A percentile compares a stretch with the other conserved stretches of the same genome.
phyloP scores from a whole-genome alignment of 192 early-diverging fungal genomes.

The Linderina pennispora region DNA sequence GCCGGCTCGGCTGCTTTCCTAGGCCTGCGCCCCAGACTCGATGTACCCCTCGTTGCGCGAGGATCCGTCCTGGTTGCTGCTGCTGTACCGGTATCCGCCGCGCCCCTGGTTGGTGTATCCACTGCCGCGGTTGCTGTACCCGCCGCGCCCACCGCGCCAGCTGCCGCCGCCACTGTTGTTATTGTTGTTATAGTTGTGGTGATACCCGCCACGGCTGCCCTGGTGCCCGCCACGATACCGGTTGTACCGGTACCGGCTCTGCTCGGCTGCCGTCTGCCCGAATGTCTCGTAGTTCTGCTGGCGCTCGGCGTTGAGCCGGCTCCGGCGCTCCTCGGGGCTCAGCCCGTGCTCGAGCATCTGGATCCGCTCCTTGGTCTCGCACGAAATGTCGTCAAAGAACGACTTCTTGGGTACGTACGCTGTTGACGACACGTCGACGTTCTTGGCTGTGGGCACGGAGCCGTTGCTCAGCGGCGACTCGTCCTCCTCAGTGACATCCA shows the following conservation, averaged over 20 bases:
- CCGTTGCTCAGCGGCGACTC: not conserved
- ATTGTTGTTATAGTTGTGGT: conserved; percentile 17
- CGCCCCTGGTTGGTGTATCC: conserved; percentile 21
- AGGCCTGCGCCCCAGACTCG: conserved; percentile 4
- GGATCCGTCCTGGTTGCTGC: conserved; percentile 17
- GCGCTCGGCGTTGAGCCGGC: conserved; percentile 79
- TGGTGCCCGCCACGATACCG: conserved; percentile 46
- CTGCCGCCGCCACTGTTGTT: conserved; percentile 8
- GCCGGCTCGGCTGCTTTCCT: too few species aligned
- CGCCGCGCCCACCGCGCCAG: conserved; percentile 33
- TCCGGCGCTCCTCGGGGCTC: conserved; percentile 60
- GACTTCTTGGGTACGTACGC: conserved; percentile 76
- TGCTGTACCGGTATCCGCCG: conserved; percentile 24
- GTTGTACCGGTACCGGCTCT: conserved; percentile 52
- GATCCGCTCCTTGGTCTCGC: conserved; percentile 84
- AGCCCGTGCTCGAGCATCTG: conserved; percentile 49
- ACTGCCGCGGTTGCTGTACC: conserved; percentile 44
- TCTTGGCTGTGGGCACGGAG: not conserved
- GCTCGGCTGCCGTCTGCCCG: conserved; percentile 76
- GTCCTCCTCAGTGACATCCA: conserved; percentile 27
- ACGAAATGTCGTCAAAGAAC: conserved; percentile 98
- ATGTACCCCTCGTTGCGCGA: not conserved
- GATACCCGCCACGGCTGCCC: conserved; percentile 32
- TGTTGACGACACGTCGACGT: conserved; percentile 22
- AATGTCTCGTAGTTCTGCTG: conserved; percentile 95